Conservation (phyloP, 78 protist species). For the Goniomonas avonlea region DNA sequence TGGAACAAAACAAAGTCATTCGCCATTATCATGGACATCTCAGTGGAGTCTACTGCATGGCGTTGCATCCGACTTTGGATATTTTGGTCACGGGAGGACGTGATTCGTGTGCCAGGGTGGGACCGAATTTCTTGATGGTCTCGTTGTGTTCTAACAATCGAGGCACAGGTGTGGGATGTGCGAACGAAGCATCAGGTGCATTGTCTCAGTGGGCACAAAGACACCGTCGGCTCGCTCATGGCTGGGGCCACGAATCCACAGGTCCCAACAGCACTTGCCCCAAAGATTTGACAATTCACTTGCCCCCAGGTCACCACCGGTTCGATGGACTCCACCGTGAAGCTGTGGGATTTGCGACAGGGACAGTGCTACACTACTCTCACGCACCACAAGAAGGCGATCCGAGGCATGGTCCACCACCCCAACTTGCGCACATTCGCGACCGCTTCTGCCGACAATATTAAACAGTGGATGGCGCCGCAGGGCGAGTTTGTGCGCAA, state of each 20-base stretch:
- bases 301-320: slow-evolving; percentile 53
- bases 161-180: slow-evolving; percentile 86
- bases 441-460: slow-evolving; percentile 81
- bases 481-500: slow-evolving; percentile 85
- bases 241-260: slow-evolving; percentile 38
- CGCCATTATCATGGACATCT: slow-evolving; percentile 82
- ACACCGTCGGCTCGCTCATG: slow-evolving; percentile 54
- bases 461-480: slow-evolving; percentile 92
- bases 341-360: slow-evolving; percentile 91
- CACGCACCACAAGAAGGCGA: slow-evolving; percentile 94
- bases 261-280: background rate
- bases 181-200: slow-evolving; percentile 67
- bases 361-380: slow-evolving; percentile 41
- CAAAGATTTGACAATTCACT: background rate
- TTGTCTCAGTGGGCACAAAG: slow-evolving; percentile 71
- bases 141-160: background rate
- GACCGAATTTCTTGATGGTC: too few species aligned
- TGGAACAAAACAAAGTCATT: slow-evolving; percentile 29
- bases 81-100: slow-evolving; percentile 92
- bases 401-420: slow-evolving; percentile 74
- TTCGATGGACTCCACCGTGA: slow-evolving; percentile 72
- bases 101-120: slow-evolving; percentile 68
- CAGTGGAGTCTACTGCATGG: slow-evolving; percentile 75
- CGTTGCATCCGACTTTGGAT: slow-evolving; percentile 93
- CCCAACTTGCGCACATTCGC: slow-evolving; percentile 84